Conservation (phyloP, 345 rosid species). For the Linum usitatissimum region DNA sequence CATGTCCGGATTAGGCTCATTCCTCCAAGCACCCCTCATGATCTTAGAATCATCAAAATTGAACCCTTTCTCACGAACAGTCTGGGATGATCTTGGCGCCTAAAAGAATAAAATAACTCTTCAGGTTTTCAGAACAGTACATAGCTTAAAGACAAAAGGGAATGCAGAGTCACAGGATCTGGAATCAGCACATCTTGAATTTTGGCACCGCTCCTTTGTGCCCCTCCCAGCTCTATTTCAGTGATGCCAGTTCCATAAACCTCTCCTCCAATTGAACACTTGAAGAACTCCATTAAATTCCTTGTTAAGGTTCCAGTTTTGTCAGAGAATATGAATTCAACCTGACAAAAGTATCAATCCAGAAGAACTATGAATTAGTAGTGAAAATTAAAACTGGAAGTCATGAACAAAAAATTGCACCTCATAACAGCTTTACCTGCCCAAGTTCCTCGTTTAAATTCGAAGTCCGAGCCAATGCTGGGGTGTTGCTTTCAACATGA, state of each 20-base stretch:
- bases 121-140: neutral
- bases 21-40: constrained; percentile 97
- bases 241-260: constrained; percentile 87
- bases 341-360: constrained; percentile 39
- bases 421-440: constrained; percentile 46
- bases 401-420: neutral
- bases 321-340: constrained; percentile 95
- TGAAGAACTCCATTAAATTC: constrained; percentile 98
- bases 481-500: constrained; percentile 81
- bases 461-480: constrained; percentile 94
- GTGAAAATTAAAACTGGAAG: neutral
- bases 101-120: constrained; percentile 17
- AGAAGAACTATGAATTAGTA: constrained; percentile 4
- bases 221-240: constrained; percentile 79
- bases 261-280: constrained; percentile 97
- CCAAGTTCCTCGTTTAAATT: constrained; percentile 99
- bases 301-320: constrained; percentile 99
- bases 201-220: constrained; percentile 58
- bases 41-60: constrained; percentile 90
- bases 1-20: constrained; percentile 77
- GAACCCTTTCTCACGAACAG: constrained; percentile 72
- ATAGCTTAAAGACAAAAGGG: neutral
- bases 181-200: constrained; percentile 35
- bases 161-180: neutral
- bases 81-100: constrained; percentile 40